A percentile compares a stretch with the other conserved stretches of the same genome.
Evolutionary conservation across 129 eudicot genomes (phyloP).

Genomic region (Arctium lappa): DNA sequence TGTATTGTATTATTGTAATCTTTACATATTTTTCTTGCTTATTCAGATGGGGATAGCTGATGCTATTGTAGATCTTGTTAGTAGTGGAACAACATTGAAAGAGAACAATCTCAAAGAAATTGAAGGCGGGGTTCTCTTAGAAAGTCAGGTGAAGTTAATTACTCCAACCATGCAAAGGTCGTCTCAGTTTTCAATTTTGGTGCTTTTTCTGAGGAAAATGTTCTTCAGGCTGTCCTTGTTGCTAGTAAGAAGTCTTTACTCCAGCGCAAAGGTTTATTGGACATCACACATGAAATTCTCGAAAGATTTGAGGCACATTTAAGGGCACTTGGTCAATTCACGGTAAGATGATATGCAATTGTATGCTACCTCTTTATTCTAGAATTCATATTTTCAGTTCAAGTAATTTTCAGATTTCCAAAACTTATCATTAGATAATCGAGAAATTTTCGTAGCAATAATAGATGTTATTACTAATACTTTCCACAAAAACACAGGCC

Average conservation of each 20-base stretch:
- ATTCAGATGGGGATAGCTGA: conserved; percentile 96
- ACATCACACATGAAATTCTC: conserved; percentile 77
- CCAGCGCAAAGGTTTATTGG: conserved; percentile 69
- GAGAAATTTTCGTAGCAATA: neutral
- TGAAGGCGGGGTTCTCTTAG: conserved; percentile 80
- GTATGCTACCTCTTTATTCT: neutral
- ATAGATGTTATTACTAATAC: neutral
- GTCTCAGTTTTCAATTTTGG: neutral
- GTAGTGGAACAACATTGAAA: conserved; percentile 91
- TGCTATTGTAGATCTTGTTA: conserved; percentile 96
- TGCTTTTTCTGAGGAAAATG: neutral
- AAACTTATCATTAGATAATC: neutral
- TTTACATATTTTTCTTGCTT: conserved; percentile 5
- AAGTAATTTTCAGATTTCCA: neutral
- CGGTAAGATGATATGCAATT: conserved; percentile 41
- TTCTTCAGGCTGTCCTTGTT: conserved; percentile 82
- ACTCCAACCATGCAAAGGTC: neutral
- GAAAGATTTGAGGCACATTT: conserved; percentile 98
- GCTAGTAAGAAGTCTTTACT: conserved; percentile 86
- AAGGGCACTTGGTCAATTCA: conserved; percentile 78
- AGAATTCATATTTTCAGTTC: neutral
- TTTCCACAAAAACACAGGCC: neutral
- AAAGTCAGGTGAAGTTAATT: conserved; percentile 74
- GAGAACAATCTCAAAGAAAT: conserved; percentile 96
- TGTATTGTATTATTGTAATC: neutral